These are phyloP conservation scores for Colletotrichum costaricense DNA, from an alignment of 2,329 filamentous ascomycete species.

Conservation along the genomic window DNA sequence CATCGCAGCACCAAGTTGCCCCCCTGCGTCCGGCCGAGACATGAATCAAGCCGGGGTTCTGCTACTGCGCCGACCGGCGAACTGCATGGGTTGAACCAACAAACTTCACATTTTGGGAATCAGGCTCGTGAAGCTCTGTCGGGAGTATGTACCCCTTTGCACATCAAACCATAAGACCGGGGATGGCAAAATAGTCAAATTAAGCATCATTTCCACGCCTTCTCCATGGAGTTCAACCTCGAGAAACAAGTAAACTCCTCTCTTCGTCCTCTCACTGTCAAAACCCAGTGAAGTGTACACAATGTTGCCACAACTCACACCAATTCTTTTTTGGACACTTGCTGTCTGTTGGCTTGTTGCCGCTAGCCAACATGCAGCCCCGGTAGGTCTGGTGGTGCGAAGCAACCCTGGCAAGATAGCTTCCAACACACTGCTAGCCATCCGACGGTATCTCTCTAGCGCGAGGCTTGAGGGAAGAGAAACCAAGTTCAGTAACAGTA, in stretches of 20 bases:
- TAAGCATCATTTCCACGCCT: background rate
- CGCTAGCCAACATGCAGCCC: background rate
- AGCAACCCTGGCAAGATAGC: constrained; percentile 10
- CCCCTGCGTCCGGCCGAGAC: background rate
- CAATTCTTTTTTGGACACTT: background rate
- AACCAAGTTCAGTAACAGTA: constrained; percentile 40
- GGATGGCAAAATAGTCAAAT: background rate
- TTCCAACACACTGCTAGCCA: constrained; percentile 11
- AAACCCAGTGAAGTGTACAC: too few species aligned
- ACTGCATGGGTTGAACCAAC: background rate
- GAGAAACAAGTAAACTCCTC: background rate
- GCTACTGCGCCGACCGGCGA: background rate
- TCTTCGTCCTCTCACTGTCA: background rate
- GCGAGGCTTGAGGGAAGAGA: constrained; percentile 9
- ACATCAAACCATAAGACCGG: background rate
- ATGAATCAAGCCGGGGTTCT: background rate
- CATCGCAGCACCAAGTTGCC: background rate
- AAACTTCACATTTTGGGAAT: background rate
- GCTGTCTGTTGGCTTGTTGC: background rate
- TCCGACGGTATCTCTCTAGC: constrained; percentile 16
- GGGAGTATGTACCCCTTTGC: background rate
- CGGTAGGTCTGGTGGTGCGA: constrained; percentile 15
- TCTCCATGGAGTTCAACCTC: background rate
- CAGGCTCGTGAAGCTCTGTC: background rate
- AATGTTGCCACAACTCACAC: background rate